Evolutionary conservation across 192 early-diverging fungal genomes (phyloP), one percentile per base, ranked within the genome.

Genomic region (Spinellus fusiger): DNA sequence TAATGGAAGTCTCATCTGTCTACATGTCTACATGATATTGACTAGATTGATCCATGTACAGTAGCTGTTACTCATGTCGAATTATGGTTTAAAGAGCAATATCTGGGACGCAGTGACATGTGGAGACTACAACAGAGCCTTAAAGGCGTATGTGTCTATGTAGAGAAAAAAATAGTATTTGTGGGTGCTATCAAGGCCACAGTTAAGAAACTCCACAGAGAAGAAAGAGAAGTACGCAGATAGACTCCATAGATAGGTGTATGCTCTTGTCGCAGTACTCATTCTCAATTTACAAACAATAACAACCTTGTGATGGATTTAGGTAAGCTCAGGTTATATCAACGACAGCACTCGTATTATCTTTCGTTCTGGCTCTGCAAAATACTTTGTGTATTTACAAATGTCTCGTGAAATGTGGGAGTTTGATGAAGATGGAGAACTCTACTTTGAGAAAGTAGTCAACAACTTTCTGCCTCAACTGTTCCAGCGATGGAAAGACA

Each of bases 341-440:
- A 89, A 80, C 15, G 80, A 77, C 23, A 77, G 80, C 18, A 97
- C 94, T 8, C 86, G 88, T 71, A 74, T 85, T 26, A 92, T 97
- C 12, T 97, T 94, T 56, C 81, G 96, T 13, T 97, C 96, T 10
- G 92, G 92, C 61, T 93, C 94, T 0, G 94, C 93, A 10, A 93
- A 95, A 59, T 92, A 89, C 52, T 95, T 93, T 66, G 83, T 98
- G 15, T 93, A 95, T 68, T 85, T 98, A 20, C 96, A 98, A 76
- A 93, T 98, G 92, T 90, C 87, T 29, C 83, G 84, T 48, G 96
- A 98, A 76, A 98, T 97, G 94, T 95, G 91, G 90, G 87, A 94
- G 35, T 97, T 95, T 81, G 94, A 94, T 54, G 95, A 97, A 63
- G 95, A 98, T 65, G 94, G 95, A 7, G 92, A 97, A 68, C 73